Conservation (phyloP, 2,329 filamentous ascomycete genomes). For the Cercospora sesami region DNA sequence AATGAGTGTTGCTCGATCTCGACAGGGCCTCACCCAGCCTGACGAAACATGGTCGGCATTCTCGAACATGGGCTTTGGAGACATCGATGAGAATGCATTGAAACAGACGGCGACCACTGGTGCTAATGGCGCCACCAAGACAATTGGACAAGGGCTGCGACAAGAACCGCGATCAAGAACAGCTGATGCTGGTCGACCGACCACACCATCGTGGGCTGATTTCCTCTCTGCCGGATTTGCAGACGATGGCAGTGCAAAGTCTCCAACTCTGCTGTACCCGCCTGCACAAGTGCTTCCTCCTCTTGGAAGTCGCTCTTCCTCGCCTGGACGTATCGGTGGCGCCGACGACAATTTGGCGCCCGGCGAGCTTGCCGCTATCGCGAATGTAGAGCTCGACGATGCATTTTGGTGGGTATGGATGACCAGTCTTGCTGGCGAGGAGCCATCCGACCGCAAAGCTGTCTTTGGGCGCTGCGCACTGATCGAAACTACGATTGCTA, state of each 20-base stretch:
- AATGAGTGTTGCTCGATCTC: constrained; percentile 56
- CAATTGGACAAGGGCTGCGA: constrained; percentile 55
- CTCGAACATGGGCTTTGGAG: constrained; percentile 89
- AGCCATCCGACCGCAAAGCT: constrained; percentile 80
- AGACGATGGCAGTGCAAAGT: constrained; percentile 63
- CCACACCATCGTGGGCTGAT: constrained; percentile 96
- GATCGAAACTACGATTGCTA: constrained; percentile 79
- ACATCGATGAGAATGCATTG: constrained; percentile 53
- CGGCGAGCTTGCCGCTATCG: constrained; percentile 92
- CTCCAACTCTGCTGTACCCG: constrained; percentile 68
- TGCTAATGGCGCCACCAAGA: constrained; percentile 28
- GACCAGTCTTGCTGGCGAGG: constrained; percentile 88
- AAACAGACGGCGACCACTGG: constrained; percentile 24
- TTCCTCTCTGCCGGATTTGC: constrained; percentile 92
- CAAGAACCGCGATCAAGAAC: constrained; percentile 66
- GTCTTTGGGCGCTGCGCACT: constrained; percentile 93
- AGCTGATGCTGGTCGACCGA: constrained; percentile 74
- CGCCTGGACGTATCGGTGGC: constrained; percentile 39
- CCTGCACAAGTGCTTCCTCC: constrained; percentile 89
- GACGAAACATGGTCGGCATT: constrained; percentile 97
- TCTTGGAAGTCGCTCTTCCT: constrained; percentile 48
- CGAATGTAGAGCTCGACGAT: constrained; percentile 81
- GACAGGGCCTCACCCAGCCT: constrained; percentile 51
- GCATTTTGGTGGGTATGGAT: constrained; percentile 99
- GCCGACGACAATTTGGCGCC: constrained; percentile 79